Percentiles rank a stretch among this genome's conserved stretches.
These are phyloP conservation scores for Daucus carota DNA, from an alignment of 129 eudicot genomes.

Conservation along the genomic window DNA sequence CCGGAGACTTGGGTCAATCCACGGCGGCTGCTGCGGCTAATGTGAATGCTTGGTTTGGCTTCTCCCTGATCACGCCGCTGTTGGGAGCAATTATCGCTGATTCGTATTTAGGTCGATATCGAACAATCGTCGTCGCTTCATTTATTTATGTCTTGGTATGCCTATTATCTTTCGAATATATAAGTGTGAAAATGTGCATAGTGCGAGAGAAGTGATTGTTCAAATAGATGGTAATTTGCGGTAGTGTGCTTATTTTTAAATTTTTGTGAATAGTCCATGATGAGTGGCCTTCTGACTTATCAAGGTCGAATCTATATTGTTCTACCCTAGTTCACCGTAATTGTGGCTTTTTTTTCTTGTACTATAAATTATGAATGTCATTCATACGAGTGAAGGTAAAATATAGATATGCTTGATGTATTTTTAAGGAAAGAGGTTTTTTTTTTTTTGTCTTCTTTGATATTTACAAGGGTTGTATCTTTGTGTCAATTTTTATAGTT, in stretches of 20 bases:
- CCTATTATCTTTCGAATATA: not conserved
- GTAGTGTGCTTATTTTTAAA: too few relatives aligned
- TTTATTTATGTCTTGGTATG: slow-evolving; percentile 46
- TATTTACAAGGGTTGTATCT: too few relatives aligned
- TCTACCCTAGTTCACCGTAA: not conserved
- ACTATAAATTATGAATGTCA: too few relatives aligned
- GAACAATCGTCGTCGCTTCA: slow-evolving; percentile 21
- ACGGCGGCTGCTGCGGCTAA: slow-evolving; percentile 60
- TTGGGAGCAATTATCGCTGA: slow-evolving; percentile 39
- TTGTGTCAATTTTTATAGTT: too few relatives aligned
- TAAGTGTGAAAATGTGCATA: not conserved
- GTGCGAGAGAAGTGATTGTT: not conserved
- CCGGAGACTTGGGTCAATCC: slow-evolving; percentile 42
- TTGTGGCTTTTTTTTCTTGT: too few relatives aligned
- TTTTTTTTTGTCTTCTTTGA: too few relatives aligned
- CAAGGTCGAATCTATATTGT: not conserved
- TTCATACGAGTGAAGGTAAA: too few relatives aligned
- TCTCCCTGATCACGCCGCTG: slow-evolving; percentile 42
- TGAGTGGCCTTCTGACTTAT: not conserved
- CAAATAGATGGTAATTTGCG: not conserved
- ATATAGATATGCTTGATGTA: too few relatives aligned
- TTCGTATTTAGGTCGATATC: not conserved
- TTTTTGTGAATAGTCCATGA: not conserved
- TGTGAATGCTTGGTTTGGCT: slow-evolving; percentile 57
- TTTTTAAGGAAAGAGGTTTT: too few relatives aligned